Conservation (phyloP, 2,329 filamentous ascomycete species). For the Aspergillus awamori region DNA sequence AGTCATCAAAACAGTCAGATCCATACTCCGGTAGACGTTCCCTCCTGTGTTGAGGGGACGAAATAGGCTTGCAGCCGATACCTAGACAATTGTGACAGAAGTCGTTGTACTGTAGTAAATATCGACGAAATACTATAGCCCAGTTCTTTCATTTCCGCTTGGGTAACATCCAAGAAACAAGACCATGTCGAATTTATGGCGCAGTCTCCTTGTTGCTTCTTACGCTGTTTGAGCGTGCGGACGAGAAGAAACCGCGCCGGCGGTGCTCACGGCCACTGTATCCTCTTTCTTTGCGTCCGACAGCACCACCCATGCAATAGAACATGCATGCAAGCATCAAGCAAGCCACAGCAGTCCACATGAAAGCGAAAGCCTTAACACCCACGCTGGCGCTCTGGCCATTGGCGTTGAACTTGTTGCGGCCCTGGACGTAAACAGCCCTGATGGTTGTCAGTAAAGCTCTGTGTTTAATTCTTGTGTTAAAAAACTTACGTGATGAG, state of each 20-base stretch:
- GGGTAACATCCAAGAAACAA: too few relatives aligned
- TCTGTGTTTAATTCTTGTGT: neutral
- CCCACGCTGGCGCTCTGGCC: conserved; percentile 56
- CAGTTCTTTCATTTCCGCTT: neutral
- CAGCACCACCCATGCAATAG: conserved; percentile 56
- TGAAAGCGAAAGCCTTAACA: conserved; percentile 62
- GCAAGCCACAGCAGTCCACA: conserved; percentile 61
- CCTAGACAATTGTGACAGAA: neutral
- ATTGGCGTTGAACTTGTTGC: conserved; percentile 56
- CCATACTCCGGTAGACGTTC: neutral
- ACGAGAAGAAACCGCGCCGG: conserved; percentile 44
- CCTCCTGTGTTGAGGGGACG: neutral
- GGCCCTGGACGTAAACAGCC: conserved; percentile 62
- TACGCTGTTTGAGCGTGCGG: conserved; percentile 32
- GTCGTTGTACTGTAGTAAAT: neutral
- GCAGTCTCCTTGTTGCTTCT: conserved; percentile 34
- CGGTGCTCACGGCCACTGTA: conserved; percentile 42
- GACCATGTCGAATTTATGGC: conserved; percentile 23
- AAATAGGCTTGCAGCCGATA: neutral
- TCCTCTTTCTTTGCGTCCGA: conserved; percentile 35
- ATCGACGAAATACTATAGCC: neutral
- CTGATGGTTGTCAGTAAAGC: conserved; percentile 42
- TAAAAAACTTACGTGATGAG: conserved; percentile 64
- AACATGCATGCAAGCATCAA: conserved; percentile 59
- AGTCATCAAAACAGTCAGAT: neutral